These are phyloP conservation scores for Otatea glauca DNA, from an alignment of 176 grass and related monocot species.

Conservation along the genomic window DNA sequence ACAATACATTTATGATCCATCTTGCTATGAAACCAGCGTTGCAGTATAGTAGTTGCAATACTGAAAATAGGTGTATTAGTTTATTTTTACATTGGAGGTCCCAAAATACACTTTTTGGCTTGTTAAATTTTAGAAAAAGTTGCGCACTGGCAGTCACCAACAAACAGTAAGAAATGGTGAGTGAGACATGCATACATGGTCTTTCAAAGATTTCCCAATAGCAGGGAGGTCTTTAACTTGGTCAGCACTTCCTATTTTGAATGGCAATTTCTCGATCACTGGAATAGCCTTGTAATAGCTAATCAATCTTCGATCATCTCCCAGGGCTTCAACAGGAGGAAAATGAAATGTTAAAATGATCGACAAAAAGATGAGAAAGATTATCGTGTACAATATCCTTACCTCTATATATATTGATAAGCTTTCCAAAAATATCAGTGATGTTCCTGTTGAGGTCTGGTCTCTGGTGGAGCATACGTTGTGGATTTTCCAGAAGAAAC, in stretches of 20 bases:
- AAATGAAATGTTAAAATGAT: conserved; percentile 17
- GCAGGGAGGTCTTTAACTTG: conserved; percentile 87
- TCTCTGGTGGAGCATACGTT: conserved; percentile 64
- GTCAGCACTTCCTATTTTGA: conserved; percentile 81
- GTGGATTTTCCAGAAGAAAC: conserved; percentile 53
- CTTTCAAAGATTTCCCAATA: conserved; percentile 91
- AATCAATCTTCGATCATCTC: conserved; percentile 95
- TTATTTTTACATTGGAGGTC: conserved; percentile 17
- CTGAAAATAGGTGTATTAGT: neutral
- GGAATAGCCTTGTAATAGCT: conserved; percentile 98
- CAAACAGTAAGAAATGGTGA: conserved; percentile 33
- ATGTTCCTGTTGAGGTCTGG: conserved; percentile 73
- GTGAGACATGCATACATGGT: conserved; percentile 71
- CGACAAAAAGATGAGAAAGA: neutral
- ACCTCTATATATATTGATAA: conserved; percentile 94
- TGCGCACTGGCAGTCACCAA: neutral
- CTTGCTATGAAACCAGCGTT: neutral
- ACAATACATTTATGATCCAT: neutral
- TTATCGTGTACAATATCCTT: conserved; percentile 7
- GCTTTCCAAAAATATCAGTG: conserved; percentile 88
- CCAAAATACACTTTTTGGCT: neutral
- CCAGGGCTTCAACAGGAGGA: conserved; percentile 61
- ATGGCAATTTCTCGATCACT: conserved; percentile 87
- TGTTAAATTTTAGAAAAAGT: conserved; percentile 5
- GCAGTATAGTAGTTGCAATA: neutral